Evolutionary conservation across 2,329 filamentous ascomycete species (phyloP).

Genomic region (Scytalidium sp.): DNA sequence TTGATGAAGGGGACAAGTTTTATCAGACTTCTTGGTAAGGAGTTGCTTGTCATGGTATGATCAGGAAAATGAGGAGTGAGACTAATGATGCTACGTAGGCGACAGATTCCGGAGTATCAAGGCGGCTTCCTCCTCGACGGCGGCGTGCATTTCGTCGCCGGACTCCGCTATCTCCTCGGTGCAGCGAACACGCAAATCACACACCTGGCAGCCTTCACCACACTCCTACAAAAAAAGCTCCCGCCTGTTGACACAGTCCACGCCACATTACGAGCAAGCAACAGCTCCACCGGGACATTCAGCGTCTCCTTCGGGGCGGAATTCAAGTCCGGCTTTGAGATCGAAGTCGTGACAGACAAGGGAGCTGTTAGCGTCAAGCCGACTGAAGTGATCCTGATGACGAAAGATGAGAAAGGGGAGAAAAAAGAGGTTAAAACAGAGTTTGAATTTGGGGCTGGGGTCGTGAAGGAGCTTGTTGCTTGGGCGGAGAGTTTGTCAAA

Average conservation of each 20-base stretch:
- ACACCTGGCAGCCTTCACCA: neutral
- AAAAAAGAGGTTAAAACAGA: neutral
- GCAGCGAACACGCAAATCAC: slow-evolving; percentile 7
- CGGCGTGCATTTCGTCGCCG: slow-evolving; percentile 68
- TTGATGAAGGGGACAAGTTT: too few relatives aligned
- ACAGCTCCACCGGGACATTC: neutral
- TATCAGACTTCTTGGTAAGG: too few relatives aligned
- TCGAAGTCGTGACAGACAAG: neutral
- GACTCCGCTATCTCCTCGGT: slow-evolving; percentile 52
- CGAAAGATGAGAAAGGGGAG: neutral
- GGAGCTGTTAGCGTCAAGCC: neutral
- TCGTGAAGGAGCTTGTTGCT: too few relatives aligned
- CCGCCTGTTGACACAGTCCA: neutral
- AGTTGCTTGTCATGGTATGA: too few relatives aligned
- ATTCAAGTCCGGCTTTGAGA: neutral
- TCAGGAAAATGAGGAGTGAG: too few relatives aligned
- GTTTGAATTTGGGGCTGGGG: too few relatives aligned
- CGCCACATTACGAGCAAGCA: neutral
- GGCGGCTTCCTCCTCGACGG: slow-evolving; percentile 72
- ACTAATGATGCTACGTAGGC: slow-evolving; percentile 43
- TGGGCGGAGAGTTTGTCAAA: neutral
- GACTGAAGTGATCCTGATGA: neutral
- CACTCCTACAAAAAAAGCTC: neutral
- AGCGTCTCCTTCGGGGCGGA: neutral
- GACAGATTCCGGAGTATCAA: slow-evolving; percentile 63